Evolutionary conservation across 108 stramenopile species (phyloP).

Genomic region (Conticribra weissflogii): DNA sequence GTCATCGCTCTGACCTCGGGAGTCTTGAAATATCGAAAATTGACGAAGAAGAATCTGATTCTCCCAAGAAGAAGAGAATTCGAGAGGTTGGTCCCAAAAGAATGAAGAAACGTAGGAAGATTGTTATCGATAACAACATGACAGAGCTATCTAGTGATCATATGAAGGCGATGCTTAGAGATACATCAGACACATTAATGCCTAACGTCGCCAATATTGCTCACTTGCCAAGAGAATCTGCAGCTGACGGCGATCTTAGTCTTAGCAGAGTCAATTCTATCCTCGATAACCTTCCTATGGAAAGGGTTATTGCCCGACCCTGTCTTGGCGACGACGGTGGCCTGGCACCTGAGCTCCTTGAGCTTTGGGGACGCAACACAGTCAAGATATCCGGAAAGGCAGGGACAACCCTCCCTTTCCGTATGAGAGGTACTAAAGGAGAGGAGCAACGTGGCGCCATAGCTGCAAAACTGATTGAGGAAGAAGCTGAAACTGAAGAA

Average conservation of each 20-base stretch:
- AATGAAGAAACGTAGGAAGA: slow-evolving; percentile 78
- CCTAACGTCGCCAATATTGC: slow-evolving; percentile 61
- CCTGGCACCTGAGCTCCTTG: slow-evolving; percentile 66
- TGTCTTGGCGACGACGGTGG: slow-evolving; percentile 73
- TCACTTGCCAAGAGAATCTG: slow-evolving; percentile 50
- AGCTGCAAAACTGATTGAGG: slow-evolving; percentile 51
- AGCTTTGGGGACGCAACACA: slow-evolving; percentile 67
- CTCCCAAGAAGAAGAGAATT: slow-evolving; percentile 38
- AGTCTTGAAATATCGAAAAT: slow-evolving; percentile 48
- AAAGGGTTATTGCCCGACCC: slow-evolving; percentile 70
- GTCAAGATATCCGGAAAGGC: slow-evolving; percentile 62
- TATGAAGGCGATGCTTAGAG: slow-evolving; percentile 74
- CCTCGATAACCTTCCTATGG: slow-evolving; percentile 45
- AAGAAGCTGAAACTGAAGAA: slow-evolving; percentile 57
- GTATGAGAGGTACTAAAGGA: slow-evolving; percentile 52
- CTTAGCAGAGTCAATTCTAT: slow-evolving; percentile 18
- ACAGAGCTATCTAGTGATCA: slow-evolving; percentile 80
- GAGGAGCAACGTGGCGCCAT: slow-evolving; percentile 48
- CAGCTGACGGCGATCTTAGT: slow-evolving; percentile 13
- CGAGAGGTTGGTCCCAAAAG: slow-evolving; percentile 44
- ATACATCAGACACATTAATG: slow-evolving; percentile 74
- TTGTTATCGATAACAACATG: slow-evolving; percentile 83
- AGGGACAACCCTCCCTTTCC: slow-evolving; percentile 56
- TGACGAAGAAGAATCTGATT: slow-evolving; percentile 34
- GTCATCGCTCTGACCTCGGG: slow-evolving; percentile 38